phyloP scores from a whole-genome alignment of 2,329 filamentous ascomycete genomes.

The Microsporum canis region DNA sequence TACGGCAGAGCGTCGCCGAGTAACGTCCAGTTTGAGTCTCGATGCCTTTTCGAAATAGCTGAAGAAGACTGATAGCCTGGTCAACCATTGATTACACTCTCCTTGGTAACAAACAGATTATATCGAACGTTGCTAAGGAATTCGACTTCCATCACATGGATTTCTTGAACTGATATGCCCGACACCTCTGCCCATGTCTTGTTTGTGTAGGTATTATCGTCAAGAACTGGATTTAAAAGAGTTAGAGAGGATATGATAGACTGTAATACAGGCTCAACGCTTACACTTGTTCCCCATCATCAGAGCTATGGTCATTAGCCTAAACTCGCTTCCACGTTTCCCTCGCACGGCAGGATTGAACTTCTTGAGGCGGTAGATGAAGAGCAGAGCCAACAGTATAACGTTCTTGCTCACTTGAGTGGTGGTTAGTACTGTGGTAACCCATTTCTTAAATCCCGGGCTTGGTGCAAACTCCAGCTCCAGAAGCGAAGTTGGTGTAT shows the following conservation, averaged over 20 bases:
- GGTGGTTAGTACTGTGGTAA: constrained; percentile 76
- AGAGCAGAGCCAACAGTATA: constrained; percentile 75
- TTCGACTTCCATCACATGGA: constrained; percentile 99
- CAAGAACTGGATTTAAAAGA: constrained; percentile 52
- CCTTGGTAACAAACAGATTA: constrained; percentile 72
- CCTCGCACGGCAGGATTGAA: constrained; percentile 82
- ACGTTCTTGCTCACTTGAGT: constrained; percentile 97
- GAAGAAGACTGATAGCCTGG: constrained; percentile 68
- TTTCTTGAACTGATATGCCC: constrained; percentile 82
- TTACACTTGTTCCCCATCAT: constrained; percentile 97
- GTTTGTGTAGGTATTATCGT: constrained; percentile 98
- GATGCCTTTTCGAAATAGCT: constrained; percentile 68
- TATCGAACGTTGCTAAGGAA: constrained; percentile 98
- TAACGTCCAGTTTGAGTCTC: constrained; percentile 25
- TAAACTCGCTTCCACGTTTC: constrained; percentile 84
- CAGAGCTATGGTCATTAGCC: constrained; percentile 81
- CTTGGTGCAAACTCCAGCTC: constrained; percentile 63
- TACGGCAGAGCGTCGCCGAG: constrained; percentile 26
- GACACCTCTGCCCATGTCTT: constrained; percentile 99
- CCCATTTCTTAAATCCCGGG: constrained; percentile 83
- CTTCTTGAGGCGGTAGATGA: constrained; percentile 86
- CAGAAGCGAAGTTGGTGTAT: constrained; percentile 41
- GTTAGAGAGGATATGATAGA: not conserved
- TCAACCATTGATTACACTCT: constrained; percentile 84
- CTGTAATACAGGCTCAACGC: constrained; percentile 21